Conservation (phyloP, 1,284 basidiomycete species). For the Agroathelia rolfsii region DNA sequence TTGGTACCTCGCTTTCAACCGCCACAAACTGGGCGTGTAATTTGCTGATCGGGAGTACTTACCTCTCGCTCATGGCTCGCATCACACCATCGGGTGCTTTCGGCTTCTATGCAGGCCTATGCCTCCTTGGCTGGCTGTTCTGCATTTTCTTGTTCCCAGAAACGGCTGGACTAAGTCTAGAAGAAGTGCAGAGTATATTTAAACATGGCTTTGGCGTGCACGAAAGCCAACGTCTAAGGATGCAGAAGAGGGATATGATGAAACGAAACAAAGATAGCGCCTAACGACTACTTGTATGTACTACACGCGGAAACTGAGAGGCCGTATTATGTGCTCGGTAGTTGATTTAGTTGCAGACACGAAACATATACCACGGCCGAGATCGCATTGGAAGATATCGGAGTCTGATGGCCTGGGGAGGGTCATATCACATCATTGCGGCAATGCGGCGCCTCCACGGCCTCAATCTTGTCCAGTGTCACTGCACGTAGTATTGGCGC, state of each 20-base stretch:
- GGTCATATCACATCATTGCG: too few species aligned
- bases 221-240: constrained; percentile 39
- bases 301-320: too few species aligned
- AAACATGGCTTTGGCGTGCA: constrained; percentile 46
- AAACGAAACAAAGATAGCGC: constrained; percentile 7
- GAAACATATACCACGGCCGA: too few species aligned
- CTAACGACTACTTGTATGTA: too few species aligned
- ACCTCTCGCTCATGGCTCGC: constrained; percentile 66
- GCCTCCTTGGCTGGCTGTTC: constrained; percentile 62
- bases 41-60: constrained; percentile 69
- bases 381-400: too few species aligned
- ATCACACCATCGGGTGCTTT: constrained; percentile 76
- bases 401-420: too few species aligned
- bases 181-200: constrained; percentile 63
- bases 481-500: too few species aligned
- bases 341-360: too few species aligned
- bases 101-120: constrained; percentile 72
- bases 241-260: constrained; percentile 27
- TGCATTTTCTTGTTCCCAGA: constrained; percentile 68
- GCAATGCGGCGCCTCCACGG: too few species aligned
- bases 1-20: constrained; percentile 74
- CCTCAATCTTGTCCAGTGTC: too few species aligned
- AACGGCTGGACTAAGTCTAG: constrained; percentile 66
- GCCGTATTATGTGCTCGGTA: too few species aligned
- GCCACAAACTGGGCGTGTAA: constrained; percentile 78